A percentile compares a stretch with the other conserved stretches of the same genome.
These are phyloP conservation scores for Serendipita sp. DNA, from an alignment of 768 basidiomycete genomes.

Conservation along the genomic window DNA sequence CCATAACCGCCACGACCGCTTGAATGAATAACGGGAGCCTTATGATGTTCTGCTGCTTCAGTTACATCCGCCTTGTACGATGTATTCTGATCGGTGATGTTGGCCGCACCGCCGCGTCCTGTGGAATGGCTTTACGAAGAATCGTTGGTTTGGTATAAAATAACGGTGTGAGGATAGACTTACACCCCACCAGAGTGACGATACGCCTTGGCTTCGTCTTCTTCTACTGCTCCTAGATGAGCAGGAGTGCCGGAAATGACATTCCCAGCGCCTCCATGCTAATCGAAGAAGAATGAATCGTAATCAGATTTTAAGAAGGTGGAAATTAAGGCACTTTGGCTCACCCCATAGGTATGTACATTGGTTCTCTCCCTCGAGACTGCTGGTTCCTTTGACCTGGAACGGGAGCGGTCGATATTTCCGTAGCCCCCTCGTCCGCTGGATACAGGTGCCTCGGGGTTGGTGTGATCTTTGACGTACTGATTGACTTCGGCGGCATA, in stretches of 20 bases:
- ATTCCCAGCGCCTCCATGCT: slow-evolving; percentile 6
- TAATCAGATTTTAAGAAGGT: not conserved
- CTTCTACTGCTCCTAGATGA: slow-evolving; percentile 10
- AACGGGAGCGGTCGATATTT: slow-evolving; percentile 15
- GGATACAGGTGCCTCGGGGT: slow-evolving; percentile 17
- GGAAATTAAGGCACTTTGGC: not conserved
- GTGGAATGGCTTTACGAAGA: slow-evolving; percentile 25
- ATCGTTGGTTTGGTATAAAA: slow-evolving; percentile 15
- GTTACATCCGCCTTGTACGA: slow-evolving; percentile 11
- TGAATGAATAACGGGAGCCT: not conserved
- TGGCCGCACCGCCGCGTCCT: slow-evolving; percentile 51
- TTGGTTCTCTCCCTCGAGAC: not conserved
- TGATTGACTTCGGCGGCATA: slow-evolving; percentile 8
- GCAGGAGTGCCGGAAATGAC: slow-evolving; percentile 16
- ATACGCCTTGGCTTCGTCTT: slow-evolving; percentile 7
- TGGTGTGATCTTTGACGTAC: slow-evolving; percentile 16
- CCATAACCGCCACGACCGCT: not conserved
- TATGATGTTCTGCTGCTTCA: not conserved
- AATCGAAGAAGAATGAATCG: not conserved
- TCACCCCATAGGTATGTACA: not conserved
- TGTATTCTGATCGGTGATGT: slow-evolving; percentile 22
- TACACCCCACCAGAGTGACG: slow-evolving; percentile 13
- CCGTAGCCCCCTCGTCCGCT: slow-evolving; percentile 21
- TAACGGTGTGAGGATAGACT: slow-evolving; percentile 21
- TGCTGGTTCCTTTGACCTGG: not conserved